Conservation (phyloP, 179 eudicot species). For the Vitellaria paradoxa region DNA sequence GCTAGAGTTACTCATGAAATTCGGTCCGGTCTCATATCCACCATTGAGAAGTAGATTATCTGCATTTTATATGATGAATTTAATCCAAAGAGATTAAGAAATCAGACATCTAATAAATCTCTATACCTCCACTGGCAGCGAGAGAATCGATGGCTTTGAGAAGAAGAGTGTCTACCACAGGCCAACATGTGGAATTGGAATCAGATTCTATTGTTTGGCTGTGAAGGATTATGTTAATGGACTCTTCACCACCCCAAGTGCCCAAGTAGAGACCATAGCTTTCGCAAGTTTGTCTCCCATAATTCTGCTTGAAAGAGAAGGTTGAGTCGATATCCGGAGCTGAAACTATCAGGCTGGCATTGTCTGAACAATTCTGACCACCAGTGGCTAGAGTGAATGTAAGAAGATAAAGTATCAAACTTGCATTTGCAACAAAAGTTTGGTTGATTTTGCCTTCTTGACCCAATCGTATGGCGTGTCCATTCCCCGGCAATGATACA, state of each 20-base stretch:
- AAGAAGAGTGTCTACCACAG: slow-evolving; percentile 12
- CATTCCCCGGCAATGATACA: slow-evolving; percentile 21
- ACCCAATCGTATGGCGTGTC: slow-evolving; percentile 24
- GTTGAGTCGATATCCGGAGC: slow-evolving; percentile 19
- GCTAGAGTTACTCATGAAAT: slow-evolving; percentile 6
- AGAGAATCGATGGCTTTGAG: slow-evolving; percentile 10
- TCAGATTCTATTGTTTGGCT: slow-evolving; percentile 12
- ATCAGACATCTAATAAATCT: background rate
- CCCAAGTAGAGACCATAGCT: slow-evolving; percentile 22
- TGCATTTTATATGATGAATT: background rate
- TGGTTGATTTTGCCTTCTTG: slow-evolving; percentile 29
- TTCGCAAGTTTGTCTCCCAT: slow-evolving; percentile 21
- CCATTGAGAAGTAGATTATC: slow-evolving; percentile 16
- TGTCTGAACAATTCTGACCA: slow-evolving; percentile 18
- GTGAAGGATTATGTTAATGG: slow-evolving; percentile 18
- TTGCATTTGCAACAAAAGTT: slow-evolving; percentile 14
- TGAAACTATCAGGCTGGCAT: slow-evolving; percentile 23
- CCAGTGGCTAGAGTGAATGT: slow-evolving; percentile 19
- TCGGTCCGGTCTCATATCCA: slow-evolving; percentile 30
- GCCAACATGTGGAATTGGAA: slow-evolving; percentile 21
- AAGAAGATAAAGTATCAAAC: slow-evolving; percentile 4
- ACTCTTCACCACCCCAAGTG: slow-evolving; percentile 19
- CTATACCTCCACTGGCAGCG: slow-evolving; percentile 5
- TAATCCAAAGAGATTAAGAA: background rate
- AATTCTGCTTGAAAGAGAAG: slow-evolving; percentile 2